Evolutionary conservation across 1,139 yeast genomes (phyloP), one percentile per base, ranked within the genome.

Genomic region (Debaryomyces subglobosus): DNA sequence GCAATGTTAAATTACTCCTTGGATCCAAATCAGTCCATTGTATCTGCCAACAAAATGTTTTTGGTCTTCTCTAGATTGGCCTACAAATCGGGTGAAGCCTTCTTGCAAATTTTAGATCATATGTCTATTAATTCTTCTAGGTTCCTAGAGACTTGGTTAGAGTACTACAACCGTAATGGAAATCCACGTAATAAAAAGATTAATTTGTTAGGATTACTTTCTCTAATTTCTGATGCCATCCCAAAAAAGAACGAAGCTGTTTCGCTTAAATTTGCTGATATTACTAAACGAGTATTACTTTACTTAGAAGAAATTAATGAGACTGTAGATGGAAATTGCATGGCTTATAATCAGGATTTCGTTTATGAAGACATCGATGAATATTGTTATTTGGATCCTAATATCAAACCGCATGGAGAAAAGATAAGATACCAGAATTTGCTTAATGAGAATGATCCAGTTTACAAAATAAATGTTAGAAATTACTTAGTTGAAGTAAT

Each of bases 241-340:
- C 60, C 66, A 1, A 55, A 58, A 18, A 55, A 58, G 23, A 44
- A 53, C 67, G 45, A 45, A 16, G 18, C 56, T 8, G 58, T 59
- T 61, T 25, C 43, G n/a, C 18, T 38, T 21, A 49, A 48, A 56
- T 50, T 51, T 60, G 50, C 68, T 53, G 65, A 74, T 3, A 68
- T 85, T 16, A 64, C 85, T 5, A 75, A 83, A 21, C 67, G 82
- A 30, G 72, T 86, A 67, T 76, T 86, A 9, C 78, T 78, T 48
- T 74, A 87, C 52, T 63, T 88, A 46, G 97, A 90, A 58, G 96
- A 90, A 60, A 75, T 86, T 10, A 83, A 85, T 49, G 96, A 89
- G 56, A 65, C 73, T 6, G 67, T 59, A 12, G 69, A 71, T 13
- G 92, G 92, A 0, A 81, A 78, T 45, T 82, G 89, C 56, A 82